Conservation (phyloP, 1,139 yeast species). For the Petasospora rhodanensis region DNA sequence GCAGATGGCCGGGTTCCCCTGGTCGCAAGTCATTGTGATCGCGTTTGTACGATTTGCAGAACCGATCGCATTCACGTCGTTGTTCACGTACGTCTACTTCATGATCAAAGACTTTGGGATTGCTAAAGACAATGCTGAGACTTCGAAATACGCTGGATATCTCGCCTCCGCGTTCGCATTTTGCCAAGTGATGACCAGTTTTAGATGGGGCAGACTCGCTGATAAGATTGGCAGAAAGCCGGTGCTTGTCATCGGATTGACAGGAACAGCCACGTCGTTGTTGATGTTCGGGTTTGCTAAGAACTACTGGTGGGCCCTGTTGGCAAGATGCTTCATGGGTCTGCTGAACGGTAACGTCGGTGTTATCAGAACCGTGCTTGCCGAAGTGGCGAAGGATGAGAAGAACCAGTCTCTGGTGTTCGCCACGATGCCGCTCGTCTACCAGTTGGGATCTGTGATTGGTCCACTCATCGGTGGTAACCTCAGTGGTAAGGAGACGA, state of each 20-base stretch:
- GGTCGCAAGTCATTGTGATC: slow-evolving; percentile 43
- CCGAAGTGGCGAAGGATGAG: slow-evolving; percentile 52
- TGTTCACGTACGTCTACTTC: slow-evolving; percentile 61
- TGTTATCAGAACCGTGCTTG: slow-evolving; percentile 54
- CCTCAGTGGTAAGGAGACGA: slow-evolving; percentile 33
- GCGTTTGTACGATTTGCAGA: slow-evolving; percentile 50
- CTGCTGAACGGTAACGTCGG: slow-evolving; percentile 59
- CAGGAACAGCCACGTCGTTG: slow-evolving; percentile 46
- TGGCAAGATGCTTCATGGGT: slow-evolving; percentile 51
- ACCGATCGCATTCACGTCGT: slow-evolving; percentile 59
- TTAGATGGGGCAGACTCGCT: slow-evolving; percentile 56
- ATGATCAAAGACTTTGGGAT: slow-evolving; percentile 56
- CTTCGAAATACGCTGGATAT: slow-evolving; percentile 55
- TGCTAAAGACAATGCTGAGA: slow-evolving; percentile 46
- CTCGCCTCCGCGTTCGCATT: slow-evolving; percentile 52
- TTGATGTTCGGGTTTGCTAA: slow-evolving; percentile 49
- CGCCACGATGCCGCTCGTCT: slow-evolving; percentile 53
- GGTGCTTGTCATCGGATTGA: slow-evolving; percentile 44
- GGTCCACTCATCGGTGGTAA: slow-evolving; percentile 57
- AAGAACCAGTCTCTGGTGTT: slow-evolving; percentile 60
- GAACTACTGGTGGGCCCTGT: slow-evolving; percentile 46
- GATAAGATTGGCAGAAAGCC: slow-evolving; percentile 55
- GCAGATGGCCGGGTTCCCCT: slow-evolving; percentile 35
- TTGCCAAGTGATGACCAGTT: slow-evolving; percentile 49
- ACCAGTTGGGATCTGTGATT: slow-evolving; percentile 51